Conservation (phyloP, 495 filamentous ascomycete genomes). For the Glarea lozoyensis region DNA sequence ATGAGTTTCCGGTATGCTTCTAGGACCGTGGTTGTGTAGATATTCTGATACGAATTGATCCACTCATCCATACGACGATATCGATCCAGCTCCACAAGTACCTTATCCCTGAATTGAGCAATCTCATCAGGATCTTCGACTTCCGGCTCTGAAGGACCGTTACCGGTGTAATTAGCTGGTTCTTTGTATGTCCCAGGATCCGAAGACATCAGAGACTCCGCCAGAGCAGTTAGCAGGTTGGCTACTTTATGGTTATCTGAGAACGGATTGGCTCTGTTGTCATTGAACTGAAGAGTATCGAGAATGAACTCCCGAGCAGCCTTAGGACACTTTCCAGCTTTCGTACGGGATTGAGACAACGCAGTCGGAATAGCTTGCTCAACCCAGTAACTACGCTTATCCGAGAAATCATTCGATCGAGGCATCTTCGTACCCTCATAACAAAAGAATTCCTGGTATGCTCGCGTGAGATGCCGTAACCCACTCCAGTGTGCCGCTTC, state of each 20-base stretch:
- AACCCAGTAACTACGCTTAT: conserved; percentile 71
- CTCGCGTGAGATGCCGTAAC: conserved; percentile 69
- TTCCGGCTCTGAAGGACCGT: conserved; percentile 38
- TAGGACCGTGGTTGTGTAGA: conserved; percentile 75
- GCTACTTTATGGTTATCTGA: conserved; percentile 86
- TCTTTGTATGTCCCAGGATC: conserved; percentile 27
- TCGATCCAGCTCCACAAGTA: conserved; percentile 78
- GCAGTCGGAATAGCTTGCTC: conserved; percentile 73
- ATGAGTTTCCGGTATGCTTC: conserved; percentile 68
- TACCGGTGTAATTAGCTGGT: conserved; percentile 3
- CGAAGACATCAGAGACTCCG: conserved; percentile 65
- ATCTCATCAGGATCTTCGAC: conserved; percentile 48
- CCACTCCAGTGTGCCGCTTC: conserved; percentile 69
- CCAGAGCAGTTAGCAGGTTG: conserved; percentile 68
- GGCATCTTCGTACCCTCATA: conserved; percentile 63
- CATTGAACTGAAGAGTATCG: conserved; percentile 84
- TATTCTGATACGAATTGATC: conserved; percentile 83
- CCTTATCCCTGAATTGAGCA: conserved; percentile 52
- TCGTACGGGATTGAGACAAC: conserved; percentile 69
- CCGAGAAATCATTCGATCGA: conserved; percentile 78
- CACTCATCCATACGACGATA: conserved; percentile 92
- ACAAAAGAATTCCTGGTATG: conserved; percentile 85
- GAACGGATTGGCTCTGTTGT: conserved; percentile 79
- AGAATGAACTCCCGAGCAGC: conserved; percentile 70
- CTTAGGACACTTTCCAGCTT: conserved; percentile 64